These are phyloP conservation scores for Achlya hypogyna DNA, from an alignment of 352 stramenopile genomes.

Conservation along the genomic window DNA sequence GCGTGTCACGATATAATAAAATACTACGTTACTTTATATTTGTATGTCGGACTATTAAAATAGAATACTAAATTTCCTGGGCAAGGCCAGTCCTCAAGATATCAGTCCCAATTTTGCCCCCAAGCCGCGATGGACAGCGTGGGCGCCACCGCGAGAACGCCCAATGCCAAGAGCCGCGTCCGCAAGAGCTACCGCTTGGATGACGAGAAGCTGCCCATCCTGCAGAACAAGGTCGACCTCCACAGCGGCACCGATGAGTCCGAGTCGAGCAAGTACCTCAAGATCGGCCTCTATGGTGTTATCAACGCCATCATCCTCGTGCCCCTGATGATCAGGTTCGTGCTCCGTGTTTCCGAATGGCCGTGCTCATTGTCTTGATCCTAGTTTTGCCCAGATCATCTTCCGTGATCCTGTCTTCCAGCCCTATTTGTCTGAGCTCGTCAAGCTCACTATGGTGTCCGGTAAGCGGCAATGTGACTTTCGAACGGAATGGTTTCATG, in stretches of 20 bases:
- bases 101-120: neutral
- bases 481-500: neutral
- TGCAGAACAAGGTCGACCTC: neutral
- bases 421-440: constrained; percentile 85
- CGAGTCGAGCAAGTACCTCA: constrained; percentile 19
- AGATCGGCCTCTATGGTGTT: constrained; percentile 71
- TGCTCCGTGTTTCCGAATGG: neutral
- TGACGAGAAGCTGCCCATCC: constrained; percentile 9
- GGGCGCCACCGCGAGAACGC: constrained; percentile 62
- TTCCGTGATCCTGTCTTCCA: constrained; percentile 89
- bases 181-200: constrained; percentile 15
- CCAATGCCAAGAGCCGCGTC: constrained; percentile 19
- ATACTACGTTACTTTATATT: neutral
- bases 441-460: constrained; percentile 91
- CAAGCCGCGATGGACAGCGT: constrained; percentile 58
- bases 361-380: constrained; percentile 22
- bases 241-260: neutral
- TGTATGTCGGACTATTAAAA: neutral
- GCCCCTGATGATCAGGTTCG: constrained; percentile 63
- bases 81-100: neutral
- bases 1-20: neutral
- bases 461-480: constrained; percentile 11
- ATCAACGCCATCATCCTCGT: constrained; percentile 93
- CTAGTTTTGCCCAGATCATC: constrained; percentile 94
- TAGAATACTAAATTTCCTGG: neutral